Percentiles rank a stretch among this genome's conserved stretches.
Conservation (phyloP, 2,329 filamentous ascomycete species). For the Xylariaceae sp. region DNA sequence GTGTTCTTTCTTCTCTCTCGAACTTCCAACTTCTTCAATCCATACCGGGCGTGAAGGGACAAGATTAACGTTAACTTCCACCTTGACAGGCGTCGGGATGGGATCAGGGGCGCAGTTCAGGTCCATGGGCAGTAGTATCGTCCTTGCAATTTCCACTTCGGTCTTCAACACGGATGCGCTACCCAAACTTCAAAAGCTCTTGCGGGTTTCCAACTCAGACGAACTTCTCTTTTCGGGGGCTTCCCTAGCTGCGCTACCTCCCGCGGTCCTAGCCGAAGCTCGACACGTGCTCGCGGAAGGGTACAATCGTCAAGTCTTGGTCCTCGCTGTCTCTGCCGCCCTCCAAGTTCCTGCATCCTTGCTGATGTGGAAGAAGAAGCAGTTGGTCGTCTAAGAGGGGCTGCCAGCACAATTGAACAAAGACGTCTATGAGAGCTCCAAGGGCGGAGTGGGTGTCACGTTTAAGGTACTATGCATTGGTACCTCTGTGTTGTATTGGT, state of each 20-base stretch:
- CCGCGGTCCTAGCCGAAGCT: neutral
- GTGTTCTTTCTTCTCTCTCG: too few relatives aligned
- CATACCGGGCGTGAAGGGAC: neutral
- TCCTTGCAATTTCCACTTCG: constrained; percentile 17
- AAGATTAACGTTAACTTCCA: too few relatives aligned
- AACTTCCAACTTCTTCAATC: neutral
- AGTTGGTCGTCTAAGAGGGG: constrained; percentile 24
- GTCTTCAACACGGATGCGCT: constrained; percentile 15
- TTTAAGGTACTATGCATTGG: too few relatives aligned
- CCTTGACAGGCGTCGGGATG: constrained; percentile 17
- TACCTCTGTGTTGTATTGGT: too few relatives aligned
- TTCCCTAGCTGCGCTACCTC: neutral
- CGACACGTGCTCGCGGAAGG: constrained; percentile 6
- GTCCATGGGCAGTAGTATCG: constrained; percentile 19
- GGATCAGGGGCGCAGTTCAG: constrained; percentile 19
- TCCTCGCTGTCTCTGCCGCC: constrained; percentile 2
- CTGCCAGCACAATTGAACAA: too few relatives aligned
- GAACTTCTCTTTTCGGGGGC: neutral
- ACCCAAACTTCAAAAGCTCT: constrained; percentile 6
- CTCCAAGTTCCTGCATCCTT: constrained; percentile 3
- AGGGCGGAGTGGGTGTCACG: too few relatives aligned
- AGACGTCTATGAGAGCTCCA: too few relatives aligned
- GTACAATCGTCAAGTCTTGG: constrained; percentile 13
- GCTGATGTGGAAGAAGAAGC: constrained; percentile 34
- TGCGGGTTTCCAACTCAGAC: neutral